A percentile compares a stretch with the other conserved stretches of the same genome.
phyloP scores from a whole-genome alignment of 2,329 filamentous ascomycete genomes.

The Nigrospora sphaerica region DNA sequence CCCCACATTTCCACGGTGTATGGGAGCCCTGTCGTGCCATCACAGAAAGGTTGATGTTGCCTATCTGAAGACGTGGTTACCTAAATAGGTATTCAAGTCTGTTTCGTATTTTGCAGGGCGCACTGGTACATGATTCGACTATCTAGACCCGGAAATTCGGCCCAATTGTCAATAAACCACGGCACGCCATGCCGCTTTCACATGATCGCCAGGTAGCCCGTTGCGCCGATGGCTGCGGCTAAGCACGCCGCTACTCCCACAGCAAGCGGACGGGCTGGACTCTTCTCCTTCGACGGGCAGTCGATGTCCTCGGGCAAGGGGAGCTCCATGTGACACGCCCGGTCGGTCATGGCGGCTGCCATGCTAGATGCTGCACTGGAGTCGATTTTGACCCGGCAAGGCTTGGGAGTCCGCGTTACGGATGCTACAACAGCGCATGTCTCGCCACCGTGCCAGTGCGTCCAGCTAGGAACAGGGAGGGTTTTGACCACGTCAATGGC shows the following conservation, averaged over 20 bases:
- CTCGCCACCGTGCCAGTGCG: not conserved
- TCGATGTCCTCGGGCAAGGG: not conserved
- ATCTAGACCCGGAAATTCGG: too few species aligned
- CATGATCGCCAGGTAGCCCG: not conserved
- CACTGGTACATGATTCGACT: too few species aligned
- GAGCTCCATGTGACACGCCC: not conserved
- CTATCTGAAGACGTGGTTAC: too few species aligned
- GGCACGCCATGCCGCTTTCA: not conserved
- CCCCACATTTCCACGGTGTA: too few species aligned
- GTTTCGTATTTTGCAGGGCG: too few species aligned
- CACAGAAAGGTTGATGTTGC: too few species aligned
- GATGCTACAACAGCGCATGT: not conserved
- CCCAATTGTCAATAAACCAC: too few species aligned
- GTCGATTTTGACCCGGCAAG: conserved; percentile 4
- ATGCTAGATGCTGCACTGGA: conserved; percentile 3
- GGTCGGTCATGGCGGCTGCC: not conserved
- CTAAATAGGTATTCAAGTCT: too few species aligned
- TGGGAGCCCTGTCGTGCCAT: too few species aligned
- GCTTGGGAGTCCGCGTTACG: not conserved
- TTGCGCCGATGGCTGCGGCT: not conserved
- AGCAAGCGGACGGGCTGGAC: not conserved
- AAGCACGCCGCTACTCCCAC: not conserved
- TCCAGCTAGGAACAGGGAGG: not conserved
- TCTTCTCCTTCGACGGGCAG: not conserved
- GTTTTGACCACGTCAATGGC: not conserved